These are phyloP conservation scores for Flaveria sonorensis DNA, from an alignment of 129 eudicot species.

Conservation along the genomic window DNA sequence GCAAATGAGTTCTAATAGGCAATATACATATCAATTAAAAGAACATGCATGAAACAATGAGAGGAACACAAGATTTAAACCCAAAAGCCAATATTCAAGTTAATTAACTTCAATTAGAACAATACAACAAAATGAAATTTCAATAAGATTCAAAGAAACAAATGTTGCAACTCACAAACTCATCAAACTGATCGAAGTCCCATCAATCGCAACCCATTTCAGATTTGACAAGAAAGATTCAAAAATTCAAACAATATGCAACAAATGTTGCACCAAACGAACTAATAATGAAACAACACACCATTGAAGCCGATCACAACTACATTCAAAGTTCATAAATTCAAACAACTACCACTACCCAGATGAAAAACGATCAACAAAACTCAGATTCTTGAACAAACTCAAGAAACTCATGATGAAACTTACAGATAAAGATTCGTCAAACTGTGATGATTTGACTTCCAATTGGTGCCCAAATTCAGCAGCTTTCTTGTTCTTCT, in stretches of 20 bases:
- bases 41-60: neutral
- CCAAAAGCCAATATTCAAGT: conserved; percentile 12
- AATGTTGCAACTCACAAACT: too few species aligned
- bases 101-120: neutral
- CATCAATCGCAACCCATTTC: too few species aligned
- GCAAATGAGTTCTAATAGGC: neutral
- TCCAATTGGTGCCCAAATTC: conserved; percentile 7
- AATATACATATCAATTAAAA: neutral
- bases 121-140: too few species aligned
- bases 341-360: conserved; percentile 5
- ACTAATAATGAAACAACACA: conserved; percentile 3
- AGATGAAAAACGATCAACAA: conserved; percentile 15
- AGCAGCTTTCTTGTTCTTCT: neutral
- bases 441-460: conserved; percentile 37
- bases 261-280: neutral
- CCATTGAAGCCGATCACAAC: conserved; percentile 7
- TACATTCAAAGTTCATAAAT: conserved; percentile 4
- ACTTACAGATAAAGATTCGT: conserved; percentile 31
- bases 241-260: neutral
- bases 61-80: conserved; percentile 5
- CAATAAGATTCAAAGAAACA: neutral
- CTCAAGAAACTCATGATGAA: neutral
- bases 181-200: too few species aligned
- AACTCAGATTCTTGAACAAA: conserved; percentile 4
- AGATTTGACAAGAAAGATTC: conserved; percentile 1